These are phyloP conservation scores for Phyllosticta citrichinensis DNA, from an alignment of 2,329 filamentous ascomycete species.

Conservation along the genomic window DNA sequence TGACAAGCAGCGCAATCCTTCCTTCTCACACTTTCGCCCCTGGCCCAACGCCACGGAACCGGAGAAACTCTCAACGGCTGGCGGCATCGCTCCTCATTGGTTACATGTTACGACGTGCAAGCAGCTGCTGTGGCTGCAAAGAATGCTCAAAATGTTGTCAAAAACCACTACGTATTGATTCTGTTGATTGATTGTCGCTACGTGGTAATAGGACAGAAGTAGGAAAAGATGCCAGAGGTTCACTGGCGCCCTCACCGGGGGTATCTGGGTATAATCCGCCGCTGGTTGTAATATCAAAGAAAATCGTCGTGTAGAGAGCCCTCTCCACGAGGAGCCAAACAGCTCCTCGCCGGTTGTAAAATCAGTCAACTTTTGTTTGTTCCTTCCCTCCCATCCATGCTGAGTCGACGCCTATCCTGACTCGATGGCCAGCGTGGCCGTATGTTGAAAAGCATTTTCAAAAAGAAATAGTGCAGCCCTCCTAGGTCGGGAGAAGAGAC, in stretches of 20 bases:
- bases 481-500: not conserved
- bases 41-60: not conserved
- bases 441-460: not conserved
- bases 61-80: not conserved
- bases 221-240: slow-evolving; percentile 9
- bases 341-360: slow-evolving; percentile 27
- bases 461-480: not conserved
- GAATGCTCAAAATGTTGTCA: not conserved
- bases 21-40: not conserved
- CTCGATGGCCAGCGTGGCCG: not conserved
- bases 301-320: slow-evolving; percentile 15
- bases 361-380: slow-evolving; percentile 5
- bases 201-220: not conserved
- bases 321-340: slow-evolving; percentile 19
- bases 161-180: not conserved
- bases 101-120: not conserved
- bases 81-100: not conserved
- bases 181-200: not conserved
- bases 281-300: slow-evolving; percentile 19
- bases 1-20: not conserved
- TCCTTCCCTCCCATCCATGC: not conserved
- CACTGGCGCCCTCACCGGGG: slow-evolving; percentile 23
- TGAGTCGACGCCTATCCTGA: not conserved
- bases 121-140: no score
- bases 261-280: slow-evolving; percentile 25